phyloP scores from a whole-genome alignment of 2,329 filamentous ascomycete genomes.

The Tricladium varicosporioides region DNA sequence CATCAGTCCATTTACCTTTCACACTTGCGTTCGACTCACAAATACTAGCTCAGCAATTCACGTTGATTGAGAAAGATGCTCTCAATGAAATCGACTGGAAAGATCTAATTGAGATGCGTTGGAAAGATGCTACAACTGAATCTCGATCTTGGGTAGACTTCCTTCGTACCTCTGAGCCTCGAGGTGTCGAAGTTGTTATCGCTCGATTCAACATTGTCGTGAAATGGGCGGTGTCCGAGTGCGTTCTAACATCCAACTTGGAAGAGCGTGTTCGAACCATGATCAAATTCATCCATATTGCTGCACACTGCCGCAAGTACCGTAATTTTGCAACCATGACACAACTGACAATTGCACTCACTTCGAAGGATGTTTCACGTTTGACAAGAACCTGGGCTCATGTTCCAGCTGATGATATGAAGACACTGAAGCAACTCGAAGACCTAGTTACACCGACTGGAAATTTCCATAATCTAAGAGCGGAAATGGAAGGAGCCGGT shows the following conservation, averaged over 20 bases:
- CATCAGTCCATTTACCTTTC: conserved; percentile 65
- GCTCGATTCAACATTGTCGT: conserved; percentile 86
- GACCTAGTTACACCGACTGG: conserved; percentile 70
- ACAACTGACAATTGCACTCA: conserved; percentile 74
- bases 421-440: conserved; percentile 68
- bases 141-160: conserved; percentile 81
- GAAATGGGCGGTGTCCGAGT: conserved; percentile 81
- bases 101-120: conserved; percentile 78
- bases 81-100: conserved; percentile 87
- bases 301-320: conserved; percentile 69
- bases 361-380: conserved; percentile 68
- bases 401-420: conserved; percentile 62
- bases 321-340: conserved; percentile 84
- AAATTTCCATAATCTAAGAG: conserved; percentile 74
- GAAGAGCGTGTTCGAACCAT: conserved; percentile 74
- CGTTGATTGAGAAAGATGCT: conserved; percentile 81
- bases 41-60: conserved; percentile 77
- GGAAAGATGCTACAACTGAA: conserved; percentile 68
- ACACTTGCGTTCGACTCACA: conserved; percentile 79
- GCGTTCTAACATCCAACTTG: conserved; percentile 68
- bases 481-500: conserved; percentile 72
- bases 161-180: conserved; percentile 67
- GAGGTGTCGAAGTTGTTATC: conserved; percentile 79
- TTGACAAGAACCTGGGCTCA: conserved; percentile 70
- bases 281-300: conserved; percentile 80